Conservation (phyloP, 331 rosid species). For the Malus hybrid region DNA sequence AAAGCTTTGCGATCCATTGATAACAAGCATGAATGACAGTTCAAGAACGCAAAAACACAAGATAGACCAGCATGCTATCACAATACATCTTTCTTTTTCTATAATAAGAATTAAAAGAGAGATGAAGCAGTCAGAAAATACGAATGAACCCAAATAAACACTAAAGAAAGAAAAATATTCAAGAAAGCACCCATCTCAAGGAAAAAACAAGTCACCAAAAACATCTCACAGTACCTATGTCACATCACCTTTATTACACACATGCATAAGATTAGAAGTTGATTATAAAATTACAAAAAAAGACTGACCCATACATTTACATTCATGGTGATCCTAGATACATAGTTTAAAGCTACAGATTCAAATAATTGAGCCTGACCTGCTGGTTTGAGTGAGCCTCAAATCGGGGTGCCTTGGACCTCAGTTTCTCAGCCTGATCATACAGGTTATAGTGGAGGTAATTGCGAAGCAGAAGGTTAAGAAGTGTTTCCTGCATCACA, state of each 20-base stretch:
- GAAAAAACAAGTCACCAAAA: neutral
- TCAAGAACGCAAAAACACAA: neutral
- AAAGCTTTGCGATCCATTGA: neutral
- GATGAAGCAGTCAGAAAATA: neutral
- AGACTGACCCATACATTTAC: neutral
- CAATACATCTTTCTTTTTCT: neutral
- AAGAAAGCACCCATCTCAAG: neutral
- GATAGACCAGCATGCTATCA: neutral
- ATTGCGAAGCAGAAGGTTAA: constrained; percentile 56
- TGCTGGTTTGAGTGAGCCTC: constrained; percentile 97
- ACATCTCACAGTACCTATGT: neutral
- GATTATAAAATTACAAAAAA: neutral
- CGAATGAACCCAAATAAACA: neutral
- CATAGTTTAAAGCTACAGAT: neutral
- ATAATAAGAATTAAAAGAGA: neutral
- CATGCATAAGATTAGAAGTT: neutral
- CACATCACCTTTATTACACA: neutral
- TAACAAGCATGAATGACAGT: neutral
- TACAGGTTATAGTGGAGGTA: constrained; percentile 84
- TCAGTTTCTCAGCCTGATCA: constrained; percentile 95
- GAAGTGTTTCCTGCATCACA: constrained; percentile 88
- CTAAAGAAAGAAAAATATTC: neutral
- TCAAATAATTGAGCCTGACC: constrained; percentile 22
- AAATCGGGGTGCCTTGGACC: constrained; percentile 97
- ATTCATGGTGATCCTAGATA: neutral